Conservation (phyloP, 495 filamentous ascomycete species). For the Podospora bellae-mahoneyi region DNA sequence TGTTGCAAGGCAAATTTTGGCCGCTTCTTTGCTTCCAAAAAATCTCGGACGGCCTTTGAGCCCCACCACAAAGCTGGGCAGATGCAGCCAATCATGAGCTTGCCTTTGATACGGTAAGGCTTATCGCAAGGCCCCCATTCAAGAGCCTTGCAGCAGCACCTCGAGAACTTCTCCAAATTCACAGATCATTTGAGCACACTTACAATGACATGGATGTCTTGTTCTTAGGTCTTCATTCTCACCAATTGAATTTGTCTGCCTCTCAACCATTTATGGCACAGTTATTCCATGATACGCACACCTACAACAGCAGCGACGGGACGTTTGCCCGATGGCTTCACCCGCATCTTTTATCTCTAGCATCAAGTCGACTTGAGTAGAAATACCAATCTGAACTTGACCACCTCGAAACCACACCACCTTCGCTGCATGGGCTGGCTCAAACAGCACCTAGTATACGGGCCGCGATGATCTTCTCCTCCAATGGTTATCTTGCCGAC, state of each 20-base stretch:
- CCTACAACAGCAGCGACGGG: too few species aligned
- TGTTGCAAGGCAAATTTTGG: constrained; percentile 10
- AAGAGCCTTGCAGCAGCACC: background rate
- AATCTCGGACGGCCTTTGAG: constrained; percentile 16
- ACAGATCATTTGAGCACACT: too few species aligned
- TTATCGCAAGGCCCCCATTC: background rate
- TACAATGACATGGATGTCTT: too few species aligned
- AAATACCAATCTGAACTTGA: background rate
- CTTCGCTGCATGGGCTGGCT: background rate
- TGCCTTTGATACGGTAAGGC: background rate
- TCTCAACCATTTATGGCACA: too few species aligned
- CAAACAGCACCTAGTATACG: background rate
- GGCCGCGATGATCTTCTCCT: background rate
- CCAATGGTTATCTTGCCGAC: background rate
- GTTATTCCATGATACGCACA: too few species aligned
- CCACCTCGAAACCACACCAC: background rate
- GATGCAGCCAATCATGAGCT: constrained; percentile 2
- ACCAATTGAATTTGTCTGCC: too few species aligned
- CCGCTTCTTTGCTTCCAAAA: constrained; percentile 12
- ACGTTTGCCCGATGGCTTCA: too few species aligned
- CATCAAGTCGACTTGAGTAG: background rate
- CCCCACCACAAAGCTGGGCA: constrained; percentile 16
- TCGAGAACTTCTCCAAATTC: background rate
- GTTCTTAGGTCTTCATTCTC: too few species aligned
- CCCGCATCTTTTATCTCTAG: too few species aligned